Evolutionary conservation across 1,139 yeast species (phyloP).

Genomic region (Diutina scorzettiae): DNA sequence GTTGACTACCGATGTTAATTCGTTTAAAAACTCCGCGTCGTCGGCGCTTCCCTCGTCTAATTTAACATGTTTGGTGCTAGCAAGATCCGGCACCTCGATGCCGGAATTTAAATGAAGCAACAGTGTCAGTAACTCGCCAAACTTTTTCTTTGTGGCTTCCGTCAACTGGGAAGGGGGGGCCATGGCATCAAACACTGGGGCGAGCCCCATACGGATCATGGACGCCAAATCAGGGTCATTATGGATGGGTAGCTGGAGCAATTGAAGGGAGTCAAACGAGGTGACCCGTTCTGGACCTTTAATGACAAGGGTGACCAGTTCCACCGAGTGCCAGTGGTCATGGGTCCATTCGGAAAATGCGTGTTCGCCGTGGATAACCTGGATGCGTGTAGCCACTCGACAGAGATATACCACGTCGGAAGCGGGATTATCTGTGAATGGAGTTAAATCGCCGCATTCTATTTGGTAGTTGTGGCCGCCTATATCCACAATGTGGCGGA

Average conservation of each 20-base stretch:
- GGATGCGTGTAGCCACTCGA: neutral
- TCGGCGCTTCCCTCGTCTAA: neutral
- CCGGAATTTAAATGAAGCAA: neutral
- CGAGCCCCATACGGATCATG: neutral
- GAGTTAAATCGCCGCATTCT: neutral
- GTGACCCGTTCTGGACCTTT: neutral
- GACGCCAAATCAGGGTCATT: neutral
- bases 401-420: neutral
- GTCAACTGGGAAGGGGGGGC: neutral
- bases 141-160: neutral
- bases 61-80: neutral
- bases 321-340: neutral
- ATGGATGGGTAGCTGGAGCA: neutral
- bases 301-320: neutral
- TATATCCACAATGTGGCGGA: neutral
- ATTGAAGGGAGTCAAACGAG: neutral
- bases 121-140: constrained; percentile 1
- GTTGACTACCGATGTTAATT: constrained; percentile 54
- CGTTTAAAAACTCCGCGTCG: constrained; percentile 37
- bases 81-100: neutral
- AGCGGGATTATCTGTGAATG: neutral
- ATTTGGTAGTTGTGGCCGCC: neutral
- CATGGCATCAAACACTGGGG: constrained; percentile 2
- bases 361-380: neutral
- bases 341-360: neutral